Evolutionary conservation across 139 green algal species (phyloP), one percentile per base, ranked within the genome.

Genomic region (Bryopsis sp.): DNA sequence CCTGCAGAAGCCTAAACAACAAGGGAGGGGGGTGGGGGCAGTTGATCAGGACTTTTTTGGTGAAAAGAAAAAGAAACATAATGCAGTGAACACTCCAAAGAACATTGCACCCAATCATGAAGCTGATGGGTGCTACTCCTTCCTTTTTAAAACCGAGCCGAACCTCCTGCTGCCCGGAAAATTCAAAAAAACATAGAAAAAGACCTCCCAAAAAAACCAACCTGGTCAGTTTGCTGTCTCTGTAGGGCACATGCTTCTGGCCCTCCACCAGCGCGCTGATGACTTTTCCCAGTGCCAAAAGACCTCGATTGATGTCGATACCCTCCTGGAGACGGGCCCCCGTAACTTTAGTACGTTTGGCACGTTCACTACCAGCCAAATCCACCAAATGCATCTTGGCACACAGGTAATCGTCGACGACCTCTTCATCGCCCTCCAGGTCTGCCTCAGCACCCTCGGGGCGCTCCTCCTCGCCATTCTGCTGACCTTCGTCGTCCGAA

Each of bases 261-360:
- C 79, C 75, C 70, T 96, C 93, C 3, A 85, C 83, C 33, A 99
- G 86, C 2, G 94, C 89, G 60, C 82, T 91, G 76, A 99, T 99
- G 24, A 98, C 93, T 68, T 98, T 98, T 35, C 92, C 90, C 0
- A 99, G 79, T 1, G 93, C 89, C n/a, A 99, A 82, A 71, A 99
- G 81, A 3, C 94, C 78, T 6, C 80, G 76, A 79, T 98, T 97
- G 74, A 98, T 97, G 64, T 95, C 84, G 70, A 98, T 93, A 50
- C 89, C 93, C 78, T 95, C 90, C 48, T 88, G 71, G 36, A 92
- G 74, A 19, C 83, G 75, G 6, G 77, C 35, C 1, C 89, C 94
- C 76, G 95, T 82, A 1, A 89, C 92, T 63, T 93, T 89, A 1
- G 94, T 98, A 24, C 88, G 80, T 84, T 98, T 99, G 3, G 85